Base-by-base conservation (phyloP, 2,329 filamentous ascomycete species). In the Botrytis pseudocinerea region DNA sequence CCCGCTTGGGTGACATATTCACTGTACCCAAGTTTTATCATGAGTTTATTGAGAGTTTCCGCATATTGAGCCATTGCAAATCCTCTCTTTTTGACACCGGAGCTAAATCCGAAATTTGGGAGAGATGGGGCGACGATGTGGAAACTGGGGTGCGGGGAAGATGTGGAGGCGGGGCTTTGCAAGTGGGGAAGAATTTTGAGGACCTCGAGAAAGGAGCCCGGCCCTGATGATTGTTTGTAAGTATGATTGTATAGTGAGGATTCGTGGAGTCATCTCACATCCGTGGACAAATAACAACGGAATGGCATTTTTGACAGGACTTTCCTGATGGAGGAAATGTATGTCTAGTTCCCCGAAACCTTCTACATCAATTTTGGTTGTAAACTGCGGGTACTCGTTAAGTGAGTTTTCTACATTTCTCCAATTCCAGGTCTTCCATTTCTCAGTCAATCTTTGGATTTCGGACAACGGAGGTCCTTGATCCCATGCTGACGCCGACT, bases 121-220 rank as follows among this genome's bases (percentile, higher is more conserved):
- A 54, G 48, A 16, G 48, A 54, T n/a, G 48, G 25, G 25, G 48
- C 48, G 16, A 54, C 5, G 25, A 54, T 54, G 48, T 54, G 48
- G 48, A 54, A 54, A 54, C 25, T n/a, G 48, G 48, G 48, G 48
- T 54, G 25, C n/a, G 48, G 48, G 48, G 25, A 51, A 51, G 48
- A n/a, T 51, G 48, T 51, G 25, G 48, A 54, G 25, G 25, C 5
- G 48, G 25, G 48, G 25, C 1, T 54, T n/a, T 54, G 48, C 25
- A 54, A 54, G 48, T 54, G 48, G 12, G 48, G 48, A 2, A n/a
- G 48, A 54, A 54, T 54, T 5, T 54, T n/a, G 48, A 54, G 81
- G 2, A 89, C 89, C 81, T 93, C 91, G 64, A 91, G 79, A 78
- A 92, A 93, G 75, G 87, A 90, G 1, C 92, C 91, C 0, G 92